Evolutionary conservation across 2,329 filamentous ascomycete genomes (phyloP).

Genomic region (Fusarium coicis): DNA sequence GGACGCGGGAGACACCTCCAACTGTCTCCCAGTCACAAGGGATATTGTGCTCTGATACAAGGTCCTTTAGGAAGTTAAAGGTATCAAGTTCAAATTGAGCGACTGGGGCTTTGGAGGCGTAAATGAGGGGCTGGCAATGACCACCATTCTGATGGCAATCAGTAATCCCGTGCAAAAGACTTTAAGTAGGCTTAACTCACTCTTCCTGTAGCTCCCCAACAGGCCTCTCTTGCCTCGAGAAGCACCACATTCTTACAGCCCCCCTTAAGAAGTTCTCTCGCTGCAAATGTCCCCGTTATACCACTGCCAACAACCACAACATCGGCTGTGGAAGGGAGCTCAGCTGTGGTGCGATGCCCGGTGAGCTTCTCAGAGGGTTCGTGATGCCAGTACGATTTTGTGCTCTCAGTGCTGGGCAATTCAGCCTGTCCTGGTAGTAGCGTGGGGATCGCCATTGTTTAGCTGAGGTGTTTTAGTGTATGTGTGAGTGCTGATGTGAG

Average conservation of each 20-base stretch:
- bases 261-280: conserved; percentile 67
- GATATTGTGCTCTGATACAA: conserved; percentile 68
- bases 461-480: not conserved
- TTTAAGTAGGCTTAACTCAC: conserved; percentile 57
- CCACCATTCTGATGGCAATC: conserved; percentile 66
- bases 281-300: conserved; percentile 79
- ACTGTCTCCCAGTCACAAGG: conserved; percentile 76
- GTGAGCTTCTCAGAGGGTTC: conserved; percentile 72
- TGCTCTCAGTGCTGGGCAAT: conserved; percentile 70
- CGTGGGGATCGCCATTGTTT: conserved; percentile 47
- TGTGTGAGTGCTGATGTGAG: not conserved
- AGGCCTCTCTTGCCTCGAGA: conserved; percentile 82
- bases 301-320: conserved; percentile 80
- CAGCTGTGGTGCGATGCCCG: conserved; percentile 73
- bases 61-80: conserved; percentile 66
- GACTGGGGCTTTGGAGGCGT: conserved; percentile 67
- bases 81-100: conserved; percentile 79
- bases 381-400: conserved; percentile 78
- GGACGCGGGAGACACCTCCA: conserved; percentile 72
- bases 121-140: conserved; percentile 80
- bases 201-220: conserved; percentile 85
- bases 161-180: not conserved
- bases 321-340: conserved; percentile 72
- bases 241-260: conserved; percentile 69
- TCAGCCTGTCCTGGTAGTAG: conserved; percentile 56